These are phyloP conservation scores for Boletus pseudopeckii DNA, from an alignment of 768 basidiomycete species.

Conservation along the genomic window DNA sequence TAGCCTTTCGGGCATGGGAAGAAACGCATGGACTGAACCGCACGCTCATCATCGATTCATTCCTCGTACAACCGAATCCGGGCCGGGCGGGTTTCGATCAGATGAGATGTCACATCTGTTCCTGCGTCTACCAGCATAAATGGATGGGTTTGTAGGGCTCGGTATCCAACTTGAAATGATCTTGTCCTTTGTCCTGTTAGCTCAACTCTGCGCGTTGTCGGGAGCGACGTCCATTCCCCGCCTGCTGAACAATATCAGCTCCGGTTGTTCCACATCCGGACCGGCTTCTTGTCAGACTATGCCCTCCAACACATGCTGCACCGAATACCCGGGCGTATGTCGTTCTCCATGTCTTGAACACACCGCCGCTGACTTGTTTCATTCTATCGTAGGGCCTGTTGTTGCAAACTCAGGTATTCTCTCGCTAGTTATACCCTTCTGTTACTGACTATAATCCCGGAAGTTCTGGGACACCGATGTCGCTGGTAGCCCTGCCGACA, in stretches of 20 bases:
- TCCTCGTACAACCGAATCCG: background rate
- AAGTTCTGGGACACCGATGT: conserved; percentile 75
- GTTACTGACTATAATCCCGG: background rate
- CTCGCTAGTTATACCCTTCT: background rate
- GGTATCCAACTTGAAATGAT: background rate
- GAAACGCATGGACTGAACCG: background rate
- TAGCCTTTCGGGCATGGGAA: background rate
- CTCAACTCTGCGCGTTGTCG: conserved; percentile 20
- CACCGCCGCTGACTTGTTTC: background rate
- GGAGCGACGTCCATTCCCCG: conserved; percentile 11
- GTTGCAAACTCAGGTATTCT: conserved; percentile 49
- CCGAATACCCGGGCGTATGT: conserved; percentile 62
- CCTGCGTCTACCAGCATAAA: conserved; percentile 10
- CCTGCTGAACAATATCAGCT: conserved; percentile 37
- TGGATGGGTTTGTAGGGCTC: background rate
- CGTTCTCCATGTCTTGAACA: background rate
- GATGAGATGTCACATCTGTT: background rate
- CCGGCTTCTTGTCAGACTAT: conserved; percentile 52
- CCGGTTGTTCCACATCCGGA: conserved; percentile 53
- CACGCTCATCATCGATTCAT: background rate
- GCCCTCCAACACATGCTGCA: conserved; percentile 54
- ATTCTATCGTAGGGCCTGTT: conserved; percentile 48
- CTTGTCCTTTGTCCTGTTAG: conserved; percentile 19
- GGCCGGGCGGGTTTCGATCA: background rate
- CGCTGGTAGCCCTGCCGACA: conserved; percentile 56